These are phyloP conservation scores for Biscogniauxia sp. DNA, from an alignment of 2,329 filamentous ascomycete species.

Conservation along the genomic window DNA sequence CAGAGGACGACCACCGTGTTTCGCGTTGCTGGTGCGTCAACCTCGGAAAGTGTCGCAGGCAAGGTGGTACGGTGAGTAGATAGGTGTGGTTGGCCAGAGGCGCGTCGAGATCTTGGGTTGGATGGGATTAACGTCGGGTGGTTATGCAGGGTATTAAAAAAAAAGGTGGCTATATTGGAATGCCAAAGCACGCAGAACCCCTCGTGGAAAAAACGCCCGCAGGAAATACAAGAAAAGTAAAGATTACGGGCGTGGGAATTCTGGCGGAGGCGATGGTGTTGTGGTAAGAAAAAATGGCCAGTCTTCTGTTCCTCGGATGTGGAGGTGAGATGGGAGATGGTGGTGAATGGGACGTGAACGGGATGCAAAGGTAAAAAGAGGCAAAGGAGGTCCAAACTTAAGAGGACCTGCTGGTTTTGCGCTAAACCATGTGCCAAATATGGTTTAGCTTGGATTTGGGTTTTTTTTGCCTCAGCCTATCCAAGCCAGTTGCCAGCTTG, in stretches of 20 bases:
- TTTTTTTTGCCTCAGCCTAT: slow-evolving; percentile 19
- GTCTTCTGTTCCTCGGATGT: slow-evolving; percentile 5
- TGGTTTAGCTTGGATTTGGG: slow-evolving; percentile 10
- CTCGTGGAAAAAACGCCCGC: slow-evolving; percentile 9
- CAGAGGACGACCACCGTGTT: background rate
- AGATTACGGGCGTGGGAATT: slow-evolving; percentile 2
- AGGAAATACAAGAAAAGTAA: slow-evolving; percentile 7
- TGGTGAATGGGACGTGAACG: slow-evolving; percentile 7
- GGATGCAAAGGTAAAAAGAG: slow-evolving; percentile 24
- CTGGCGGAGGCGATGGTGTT: background rate
- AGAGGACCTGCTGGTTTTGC: slow-evolving; percentile 19
- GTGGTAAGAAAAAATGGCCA: background rate
- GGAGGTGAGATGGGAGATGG: slow-evolving; percentile 3
- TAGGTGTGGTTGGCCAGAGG: slow-evolving; percentile 5
- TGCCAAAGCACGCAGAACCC: slow-evolving; percentile 11
- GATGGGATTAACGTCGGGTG: slow-evolving; percentile 17
- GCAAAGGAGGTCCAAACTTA: slow-evolving; percentile 27
- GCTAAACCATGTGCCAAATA: slow-evolving; percentile 7
- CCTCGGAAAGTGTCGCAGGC: slow-evolving; percentile 1
- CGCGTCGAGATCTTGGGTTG: slow-evolving; percentile 22
- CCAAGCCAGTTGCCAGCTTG: background rate
- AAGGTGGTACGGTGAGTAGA: slow-evolving; percentile 4
- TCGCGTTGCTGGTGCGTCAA: background rate
- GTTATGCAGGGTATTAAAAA: slow-evolving; percentile 18
- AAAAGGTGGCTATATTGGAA: slow-evolving; percentile 14